These are phyloP conservation scores for Coffea canephora DNA, from an alignment of 257 asterid species.

Conservation along the genomic window DNA sequence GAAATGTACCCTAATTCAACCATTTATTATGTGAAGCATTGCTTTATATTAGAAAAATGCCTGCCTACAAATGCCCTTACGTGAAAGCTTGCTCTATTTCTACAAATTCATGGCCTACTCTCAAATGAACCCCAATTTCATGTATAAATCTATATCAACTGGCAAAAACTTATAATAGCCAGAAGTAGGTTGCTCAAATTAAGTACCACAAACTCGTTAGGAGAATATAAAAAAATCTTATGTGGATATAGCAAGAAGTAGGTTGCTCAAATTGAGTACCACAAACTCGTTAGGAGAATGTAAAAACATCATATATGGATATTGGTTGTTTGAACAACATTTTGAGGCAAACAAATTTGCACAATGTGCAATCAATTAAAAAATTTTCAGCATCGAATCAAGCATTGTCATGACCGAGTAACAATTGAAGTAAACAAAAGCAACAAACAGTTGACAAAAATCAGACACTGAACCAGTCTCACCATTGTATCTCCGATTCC, in stretches of 20 bases:
- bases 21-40: neutral
- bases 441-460: neutral
- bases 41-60: neutral
- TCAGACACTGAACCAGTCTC: constrained; percentile 16
- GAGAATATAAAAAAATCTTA: neutral
- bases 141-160: neutral
- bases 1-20: neutral
- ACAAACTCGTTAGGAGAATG: neutral
- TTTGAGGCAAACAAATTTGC: neutral
- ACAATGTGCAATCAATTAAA: neutral
- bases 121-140: neutral
- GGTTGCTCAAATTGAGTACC: neutral
- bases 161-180: neutral
- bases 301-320: neutral
- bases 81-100: neutral
- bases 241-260: neutral
- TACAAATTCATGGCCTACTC: too few species aligned
- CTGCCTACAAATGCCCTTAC: neutral
- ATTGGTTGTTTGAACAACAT: neutral
- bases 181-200: neutral
- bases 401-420: neutral
- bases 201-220: neutral
- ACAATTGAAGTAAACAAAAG: neutral
- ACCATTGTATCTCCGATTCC: constrained; percentile 99
- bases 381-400: neutral